Evolutionary conservation across 2,329 filamentous ascomycete genomes (phyloP).

Genomic region (Atkinsonella hypoxylon): DNA sequence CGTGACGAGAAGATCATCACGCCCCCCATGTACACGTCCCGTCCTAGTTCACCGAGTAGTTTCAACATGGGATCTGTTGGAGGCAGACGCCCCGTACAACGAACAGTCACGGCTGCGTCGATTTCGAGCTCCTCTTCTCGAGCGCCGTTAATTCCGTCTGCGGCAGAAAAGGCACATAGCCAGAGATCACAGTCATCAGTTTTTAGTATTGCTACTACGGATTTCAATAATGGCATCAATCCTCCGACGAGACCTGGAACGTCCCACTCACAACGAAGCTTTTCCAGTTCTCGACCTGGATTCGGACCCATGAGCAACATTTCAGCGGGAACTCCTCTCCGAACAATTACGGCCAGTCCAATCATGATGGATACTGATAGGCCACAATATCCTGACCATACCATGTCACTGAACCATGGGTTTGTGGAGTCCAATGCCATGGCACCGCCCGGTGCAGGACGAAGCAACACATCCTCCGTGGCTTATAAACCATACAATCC

Average conservation of each 20-base stretch:
- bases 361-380: conserved; percentile 16
- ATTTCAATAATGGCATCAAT: conserved; percentile 9
- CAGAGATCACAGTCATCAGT: conserved; percentile 23
- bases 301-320: conserved; percentile 10
- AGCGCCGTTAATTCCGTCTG: conserved; percentile 47
- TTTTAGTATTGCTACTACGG: conserved; percentile 20
- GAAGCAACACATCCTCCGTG: not conserved
- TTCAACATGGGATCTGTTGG: conserved; percentile 41
- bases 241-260: conserved; percentile 24
- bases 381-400: conserved; percentile 21
- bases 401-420: conserved; percentile 20
- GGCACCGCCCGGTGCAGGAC: conserved; percentile 9
- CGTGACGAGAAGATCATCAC: conserved; percentile 50
- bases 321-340: conserved; percentile 8
- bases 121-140: conserved; percentile 51
- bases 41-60: conserved; percentile 40
- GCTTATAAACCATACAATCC: conserved; percentile 16
- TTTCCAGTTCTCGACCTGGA: conserved; percentile 9
- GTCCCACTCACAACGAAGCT: conserved; percentile 23
- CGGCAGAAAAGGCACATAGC: conserved; percentile 47
- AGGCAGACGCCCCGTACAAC: conserved; percentile 36
- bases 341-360: conserved; percentile 19
- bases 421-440: conserved; percentile 18
- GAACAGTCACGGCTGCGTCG: conserved; percentile 44
- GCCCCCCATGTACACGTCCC: conserved; percentile 50